Base-by-base conservation (phyloP, 2,329 filamentous ascomycete species). In the Colletotrichum simmondsii region DNA sequence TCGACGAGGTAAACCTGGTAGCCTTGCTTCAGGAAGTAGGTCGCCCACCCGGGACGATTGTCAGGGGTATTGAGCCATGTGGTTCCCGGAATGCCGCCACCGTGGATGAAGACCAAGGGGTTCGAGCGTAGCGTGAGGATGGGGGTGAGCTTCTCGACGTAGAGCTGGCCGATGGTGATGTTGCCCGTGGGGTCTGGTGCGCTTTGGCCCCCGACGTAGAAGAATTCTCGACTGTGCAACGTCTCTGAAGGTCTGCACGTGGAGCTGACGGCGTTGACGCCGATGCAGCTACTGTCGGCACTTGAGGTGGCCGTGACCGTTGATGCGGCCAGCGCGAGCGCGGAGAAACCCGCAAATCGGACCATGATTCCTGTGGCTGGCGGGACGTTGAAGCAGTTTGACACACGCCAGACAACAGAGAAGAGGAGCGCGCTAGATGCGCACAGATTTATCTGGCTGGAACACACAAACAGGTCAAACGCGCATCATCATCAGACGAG, bases 1-100 rank as follows among this genome's bases (percentile, higher is more conserved):
- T 85, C 83, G 7, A 81, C 77, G 54, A 86, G 77, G 69, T 85
- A 85, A 61, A 86, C 79, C 28, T 79, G 79, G 72, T 84, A 82
- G n/a, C 83, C 83, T 52, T 80, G 75, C 30, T 79, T 78, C 3
- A 85, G 75, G 67, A 85, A 86, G 72, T 81, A 83, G 0, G 82
- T 81, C 2, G 83, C 80, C 81, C 83, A 85, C n/a, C 83, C 83
- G 67, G 78, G 79, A 16, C 83, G 79, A 53, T 79, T 80, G 70
- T 85, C 83, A 2, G 84, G 84, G 12, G 82, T 86, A 64, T 83
- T 81, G 16, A 85, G 78, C 76, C 79, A 80, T 28, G 79, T 78
- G 53, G 79, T 78, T 32, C 78, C 79, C 4, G 78, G 79, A 16
- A 78, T 76, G 10, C 77, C 79, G 22, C 78, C 78, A 37, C 79